phyloP scores from a whole-genome alignment of 176 grass and related monocot species.

The Carex parvula region DNA sequence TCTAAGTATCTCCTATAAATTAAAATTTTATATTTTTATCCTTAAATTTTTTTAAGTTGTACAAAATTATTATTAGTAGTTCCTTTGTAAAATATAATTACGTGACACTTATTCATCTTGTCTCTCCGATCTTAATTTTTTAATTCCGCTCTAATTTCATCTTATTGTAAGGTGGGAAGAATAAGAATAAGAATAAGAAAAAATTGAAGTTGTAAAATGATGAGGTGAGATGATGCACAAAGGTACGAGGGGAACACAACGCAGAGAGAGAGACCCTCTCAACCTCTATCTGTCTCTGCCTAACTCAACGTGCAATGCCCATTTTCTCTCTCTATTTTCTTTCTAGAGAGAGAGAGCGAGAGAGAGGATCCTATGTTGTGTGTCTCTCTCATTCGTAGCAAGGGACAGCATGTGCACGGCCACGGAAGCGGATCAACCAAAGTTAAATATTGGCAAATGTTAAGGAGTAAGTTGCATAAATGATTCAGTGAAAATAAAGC shows the following conservation, averaged over 20 bases:
- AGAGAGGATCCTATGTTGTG: constrained; percentile 35
- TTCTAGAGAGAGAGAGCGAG: neutral
- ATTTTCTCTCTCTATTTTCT: constrained; percentile 34
- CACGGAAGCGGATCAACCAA: neutral
- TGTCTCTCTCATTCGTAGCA: neutral
- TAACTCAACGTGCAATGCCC: constrained; percentile 46
- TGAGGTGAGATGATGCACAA: constrained; percentile 12
- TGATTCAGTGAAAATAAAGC: no score
- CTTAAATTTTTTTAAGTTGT: no score
- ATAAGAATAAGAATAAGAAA: neutral
- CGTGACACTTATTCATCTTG: no score
- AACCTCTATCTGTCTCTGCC: constrained; percentile 42
- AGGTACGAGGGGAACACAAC: neutral
- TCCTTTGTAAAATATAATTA: no score
- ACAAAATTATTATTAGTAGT: no score
- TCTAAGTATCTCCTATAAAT: no score
- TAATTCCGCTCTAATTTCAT: no score
- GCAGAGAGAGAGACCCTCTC: constrained; percentile 40
- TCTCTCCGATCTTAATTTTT: no score
- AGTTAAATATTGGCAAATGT: no score
- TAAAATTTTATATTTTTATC: no score
- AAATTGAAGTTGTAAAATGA: neutral
- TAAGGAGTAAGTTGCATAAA: no score
- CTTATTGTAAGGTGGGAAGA: neutral
- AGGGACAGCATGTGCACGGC: neutral